A percentile compares a stretch with the other conserved stretches of the same genome.
phyloP scores from a whole-genome alignment of 768 basidiomycete species.

The Neoboletus magnificus region DNA sequence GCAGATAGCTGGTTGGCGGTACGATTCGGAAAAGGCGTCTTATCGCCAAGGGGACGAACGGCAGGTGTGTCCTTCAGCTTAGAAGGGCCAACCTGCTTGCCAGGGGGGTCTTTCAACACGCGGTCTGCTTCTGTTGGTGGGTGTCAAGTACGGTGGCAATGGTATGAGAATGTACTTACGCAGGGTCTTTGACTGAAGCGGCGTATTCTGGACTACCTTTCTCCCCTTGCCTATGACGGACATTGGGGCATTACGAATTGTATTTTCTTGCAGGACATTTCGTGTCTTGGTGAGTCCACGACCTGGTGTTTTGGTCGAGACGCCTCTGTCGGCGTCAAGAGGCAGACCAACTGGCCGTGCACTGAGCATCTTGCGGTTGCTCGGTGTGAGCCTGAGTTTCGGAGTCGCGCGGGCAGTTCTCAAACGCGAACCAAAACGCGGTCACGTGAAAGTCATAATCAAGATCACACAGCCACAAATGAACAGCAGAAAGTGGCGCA shows the following conservation, averaged over 20 bases:
- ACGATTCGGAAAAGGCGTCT: slow-evolving; percentile 75
- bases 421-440: slow-evolving; percentile 24
- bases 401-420: not conserved
- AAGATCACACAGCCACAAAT: not conserved
- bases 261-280: slow-evolving; percentile 49
- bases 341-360: slow-evolving; percentile 23
- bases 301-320: slow-evolving; percentile 54
- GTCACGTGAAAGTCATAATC: slow-evolving; percentile 23
- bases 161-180: slow-evolving; percentile 18
- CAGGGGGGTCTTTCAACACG: slow-evolving; percentile 17
- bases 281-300: slow-evolving; percentile 39
- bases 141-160: not conserved
- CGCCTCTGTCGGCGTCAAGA: slow-evolving; percentile 26
- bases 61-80: slow-evolving; percentile 23
- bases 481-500: no score
- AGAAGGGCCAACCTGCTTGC: slow-evolving; percentile 28
- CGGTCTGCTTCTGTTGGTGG: slow-evolving; percentile 18
- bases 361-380: slow-evolving; percentile 26
- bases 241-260: slow-evolving; percentile 34
- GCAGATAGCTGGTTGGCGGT: slow-evolving; percentile 32
- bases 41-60: slow-evolving; percentile 61
- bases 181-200: slow-evolving; percentile 30
- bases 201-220: slow-evolving; percentile 36
- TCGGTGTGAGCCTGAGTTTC: not conserved
- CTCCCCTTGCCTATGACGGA: slow-evolving; percentile 48